These are phyloP conservation scores for Chlamydomonas schloesseri DNA, from an alignment of 139 green algal species.

Conservation along the genomic window DNA sequence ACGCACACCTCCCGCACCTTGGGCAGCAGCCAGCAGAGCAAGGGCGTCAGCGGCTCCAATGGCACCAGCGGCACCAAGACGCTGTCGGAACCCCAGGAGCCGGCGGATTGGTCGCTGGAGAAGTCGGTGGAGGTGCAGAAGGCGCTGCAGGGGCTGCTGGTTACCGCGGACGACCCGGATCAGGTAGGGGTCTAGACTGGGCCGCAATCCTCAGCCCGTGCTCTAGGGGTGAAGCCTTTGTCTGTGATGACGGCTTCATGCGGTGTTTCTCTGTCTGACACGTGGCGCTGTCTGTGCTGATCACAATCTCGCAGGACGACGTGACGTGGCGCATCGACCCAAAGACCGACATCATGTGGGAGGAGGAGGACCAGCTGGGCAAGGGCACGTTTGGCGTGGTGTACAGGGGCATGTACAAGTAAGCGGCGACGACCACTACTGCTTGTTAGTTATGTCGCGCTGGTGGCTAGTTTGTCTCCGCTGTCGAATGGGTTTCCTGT, in stretches of 20 bases:
- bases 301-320: not conserved
- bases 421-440: not conserved
- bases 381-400: not conserved
- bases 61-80: too few relatives aligned
- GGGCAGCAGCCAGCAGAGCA: not conserved
- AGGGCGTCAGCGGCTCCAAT: too few relatives aligned
- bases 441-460: not conserved
- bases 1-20: not conserved
- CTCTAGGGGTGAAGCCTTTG: too few relatives aligned
- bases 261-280: too few relatives aligned
- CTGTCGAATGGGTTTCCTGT: too few relatives aligned
- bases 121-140: too few relatives aligned
- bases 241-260: too few relatives aligned
- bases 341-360: not conserved
- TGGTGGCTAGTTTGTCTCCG: too few relatives aligned
- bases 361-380: not conserved
- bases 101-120: not conserved
- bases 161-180: not conserved
- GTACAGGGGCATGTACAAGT: not conserved
- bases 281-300: too few relatives aligned
- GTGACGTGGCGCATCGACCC: not conserved
- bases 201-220: not conserved
- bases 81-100: too few relatives aligned
- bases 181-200: not conserved
- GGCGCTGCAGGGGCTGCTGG: not conserved